A percentile compares a stretch with the other conserved stretches of the same genome.
phyloP scores from a whole-genome alignment of 768 basidiomycete species.

The Boletus rubropictus region DNA sequence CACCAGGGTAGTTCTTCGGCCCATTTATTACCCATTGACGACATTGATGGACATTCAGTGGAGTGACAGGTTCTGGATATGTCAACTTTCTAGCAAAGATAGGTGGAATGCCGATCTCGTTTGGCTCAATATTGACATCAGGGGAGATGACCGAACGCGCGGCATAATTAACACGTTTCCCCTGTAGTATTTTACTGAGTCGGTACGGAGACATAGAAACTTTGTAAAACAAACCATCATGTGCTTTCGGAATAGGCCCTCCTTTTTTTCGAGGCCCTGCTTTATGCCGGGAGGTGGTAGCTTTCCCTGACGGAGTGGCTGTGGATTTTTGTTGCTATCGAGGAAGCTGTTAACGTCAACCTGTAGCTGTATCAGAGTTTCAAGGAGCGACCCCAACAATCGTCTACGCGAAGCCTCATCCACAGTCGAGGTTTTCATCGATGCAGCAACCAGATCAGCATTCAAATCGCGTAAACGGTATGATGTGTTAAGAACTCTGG shows the following conservation, averaged over 20 bases:
- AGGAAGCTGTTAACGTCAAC: slow-evolving; percentile 95
- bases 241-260: slow-evolving; percentile 94
- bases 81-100: slow-evolving; percentile 96
- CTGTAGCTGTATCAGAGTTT: slow-evolving; percentile 84
- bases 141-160: slow-evolving; percentile 99
- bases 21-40: slow-evolving; percentile 89
- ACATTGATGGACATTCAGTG: slow-evolving; percentile 83
- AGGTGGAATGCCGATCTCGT: slow-evolving; percentile 96
- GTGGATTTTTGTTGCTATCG: slow-evolving; percentile 93
- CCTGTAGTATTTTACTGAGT: slow-evolving; percentile 42
- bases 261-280: slow-evolving; percentile 97
- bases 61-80: slow-evolving; percentile 95
- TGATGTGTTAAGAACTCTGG: slow-evolving; percentile 73
- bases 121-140: slow-evolving; percentile 98
- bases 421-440: slow-evolving; percentile 49
- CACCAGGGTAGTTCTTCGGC: slow-evolving; percentile 84
- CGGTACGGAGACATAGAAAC: background rate
- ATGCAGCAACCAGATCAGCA: slow-evolving; percentile 52
- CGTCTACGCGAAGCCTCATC: slow-evolving; percentile 49
- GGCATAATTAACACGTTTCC: slow-evolving; percentile 98
- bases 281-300: slow-evolving; percentile 91
- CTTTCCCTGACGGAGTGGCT: slow-evolving; percentile 78
- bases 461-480: slow-evolving; percentile 78
- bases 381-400: slow-evolving; percentile 65
- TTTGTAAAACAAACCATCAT: slow-evolving; percentile 78